Conservation (phyloP, 2,329 filamentous ascomycete species). For the Hypoxylon sp. region DNA sequence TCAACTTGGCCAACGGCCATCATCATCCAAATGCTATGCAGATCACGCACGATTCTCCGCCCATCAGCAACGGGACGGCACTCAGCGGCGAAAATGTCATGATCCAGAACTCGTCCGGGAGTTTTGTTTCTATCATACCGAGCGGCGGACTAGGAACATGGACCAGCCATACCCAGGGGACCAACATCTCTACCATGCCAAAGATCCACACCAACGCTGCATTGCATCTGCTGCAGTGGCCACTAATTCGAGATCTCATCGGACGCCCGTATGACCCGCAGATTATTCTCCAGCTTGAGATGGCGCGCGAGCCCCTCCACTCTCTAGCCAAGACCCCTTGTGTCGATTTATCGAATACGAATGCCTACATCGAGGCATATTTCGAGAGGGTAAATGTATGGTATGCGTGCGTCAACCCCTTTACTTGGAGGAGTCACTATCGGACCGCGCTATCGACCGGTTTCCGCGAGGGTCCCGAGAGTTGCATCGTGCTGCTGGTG, state of each 20-base stretch:
- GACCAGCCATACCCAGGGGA: slow-evolving; percentile 60
- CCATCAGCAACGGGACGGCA: slow-evolving; percentile 69
- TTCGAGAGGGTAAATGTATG: slow-evolving; percentile 84
- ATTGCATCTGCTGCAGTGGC: slow-evolving; percentile 80
- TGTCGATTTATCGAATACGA: slow-evolving; percentile 77
- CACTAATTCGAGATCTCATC: slow-evolving; percentile 79
- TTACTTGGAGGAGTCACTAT: slow-evolving; percentile 80
- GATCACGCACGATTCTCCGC: slow-evolving; percentile 68
- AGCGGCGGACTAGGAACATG: slow-evolving; percentile 76
- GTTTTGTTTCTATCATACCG: slow-evolving; percentile 63
- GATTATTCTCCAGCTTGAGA: slow-evolving; percentile 81
- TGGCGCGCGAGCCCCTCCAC: slow-evolving; percentile 78
- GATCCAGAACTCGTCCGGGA: slow-evolving; percentile 52
- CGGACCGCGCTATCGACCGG: slow-evolving; percentile 76
- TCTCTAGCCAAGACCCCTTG: slow-evolving; percentile 69
- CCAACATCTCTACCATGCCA: slow-evolving; percentile 85
- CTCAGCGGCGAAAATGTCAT: slow-evolving; percentile 66
- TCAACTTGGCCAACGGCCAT: slow-evolving; percentile 63
- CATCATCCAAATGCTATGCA: slow-evolving; percentile 59
- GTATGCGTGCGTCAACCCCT: slow-evolving; percentile 86
- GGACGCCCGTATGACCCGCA: slow-evolving; percentile 81
- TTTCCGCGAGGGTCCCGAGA: slow-evolving; percentile 81
- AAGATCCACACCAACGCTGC: slow-evolving; percentile 84
- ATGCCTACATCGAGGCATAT: slow-evolving; percentile 79
- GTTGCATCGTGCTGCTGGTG: slow-evolving; percentile 81